Percentiles rank a stretch among this genome's conserved stretches.
Evolutionary conservation across 169 alveolate genomes (phyloP).

Genomic region (Cryptosporidium sp.): DNA sequence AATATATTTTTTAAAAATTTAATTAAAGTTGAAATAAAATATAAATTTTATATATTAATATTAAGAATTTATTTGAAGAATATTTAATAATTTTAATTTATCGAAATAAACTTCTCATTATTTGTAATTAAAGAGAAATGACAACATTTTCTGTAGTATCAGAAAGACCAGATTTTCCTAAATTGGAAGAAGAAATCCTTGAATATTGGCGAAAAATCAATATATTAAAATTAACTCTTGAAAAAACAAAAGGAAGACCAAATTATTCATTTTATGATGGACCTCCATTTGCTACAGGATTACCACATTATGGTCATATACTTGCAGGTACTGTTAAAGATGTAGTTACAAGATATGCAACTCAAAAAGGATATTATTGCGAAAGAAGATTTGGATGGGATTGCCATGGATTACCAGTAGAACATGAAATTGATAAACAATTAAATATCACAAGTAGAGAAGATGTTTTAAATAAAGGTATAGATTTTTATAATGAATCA

Average conservation of each 20-base stretch:
- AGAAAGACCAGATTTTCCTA: conserved; percentile 90
- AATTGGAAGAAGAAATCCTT: conserved; percentile 88
- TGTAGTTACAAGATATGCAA: conserved; percentile 97
- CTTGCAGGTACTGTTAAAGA: conserved; percentile 99
- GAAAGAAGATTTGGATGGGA: conserved; percentile 99
- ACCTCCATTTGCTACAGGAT: conserved; percentile 99
- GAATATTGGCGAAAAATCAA: conserved; percentile 88
- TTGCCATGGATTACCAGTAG: conserved; percentile 99
- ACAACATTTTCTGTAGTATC: conserved; percentile 79
- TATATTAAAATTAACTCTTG: conserved; percentile 84
- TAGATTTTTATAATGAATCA: conserved; percentile 88
- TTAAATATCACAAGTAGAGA: conserved; percentile 89
- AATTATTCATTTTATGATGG: conserved; percentile 98
- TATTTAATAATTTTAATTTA: neutral
- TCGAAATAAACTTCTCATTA: neutral
- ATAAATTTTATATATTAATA: too few species aligned
- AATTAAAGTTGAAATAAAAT: too few species aligned
- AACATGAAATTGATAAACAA: conserved; percentile 96
- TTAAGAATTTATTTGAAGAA: neutral
- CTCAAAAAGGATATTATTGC: conserved; percentile 95
- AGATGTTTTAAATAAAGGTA: conserved; percentile 93
- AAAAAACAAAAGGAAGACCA: conserved; percentile 85
- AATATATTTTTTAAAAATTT: neutral
- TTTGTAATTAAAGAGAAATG: neutral
- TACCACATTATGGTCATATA: conserved; percentile 99